A percentile compares a stretch with the other conserved stretches of the same genome.
phyloP scores from a whole-genome alignment of 495 filamentous ascomycete species.

The Trichoderma asperelloides region DNA sequence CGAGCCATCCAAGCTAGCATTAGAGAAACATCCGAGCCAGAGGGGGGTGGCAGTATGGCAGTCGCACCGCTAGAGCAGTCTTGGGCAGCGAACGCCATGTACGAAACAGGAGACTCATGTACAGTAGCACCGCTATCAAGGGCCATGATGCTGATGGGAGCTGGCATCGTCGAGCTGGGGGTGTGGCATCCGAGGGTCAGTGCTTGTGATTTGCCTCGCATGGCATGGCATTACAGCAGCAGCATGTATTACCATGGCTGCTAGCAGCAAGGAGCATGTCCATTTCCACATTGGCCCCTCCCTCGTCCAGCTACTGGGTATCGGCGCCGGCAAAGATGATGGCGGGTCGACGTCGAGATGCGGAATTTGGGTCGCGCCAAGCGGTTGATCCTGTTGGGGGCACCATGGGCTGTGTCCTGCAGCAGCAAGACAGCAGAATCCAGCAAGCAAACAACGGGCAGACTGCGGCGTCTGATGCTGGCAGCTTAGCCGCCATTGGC shows the following conservation, averaged over 20 bases:
- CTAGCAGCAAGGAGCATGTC: too few relatives aligned
- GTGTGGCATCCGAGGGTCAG: background rate
- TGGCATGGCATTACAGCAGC: background rate
- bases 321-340: background rate
- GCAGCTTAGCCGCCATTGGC: too few relatives aligned
- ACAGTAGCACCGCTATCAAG: background rate
- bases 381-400: background rate
- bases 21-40: background rate
- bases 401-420: background rate
- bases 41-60: background rate
- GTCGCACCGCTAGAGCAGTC: background rate
- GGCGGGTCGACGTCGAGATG: background rate
- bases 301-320: background rate
- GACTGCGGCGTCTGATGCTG: background rate
- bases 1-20: background rate
- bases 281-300: background rate
- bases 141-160: slow-evolving; percentile 1
- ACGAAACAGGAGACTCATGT: background rate
- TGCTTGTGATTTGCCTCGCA: slow-evolving; percentile 8
- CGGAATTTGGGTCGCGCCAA: slow-evolving; percentile 4
- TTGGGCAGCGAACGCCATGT: background rate
- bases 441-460: background rate
- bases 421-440: background rate
- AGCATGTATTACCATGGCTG: background rate
- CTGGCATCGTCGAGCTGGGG: background rate